Evolutionary conservation across 805 yeast genomes (phyloP), one percentile per base, ranked within the genome.

Genomic region (Candida xiaguanensis): DNA sequence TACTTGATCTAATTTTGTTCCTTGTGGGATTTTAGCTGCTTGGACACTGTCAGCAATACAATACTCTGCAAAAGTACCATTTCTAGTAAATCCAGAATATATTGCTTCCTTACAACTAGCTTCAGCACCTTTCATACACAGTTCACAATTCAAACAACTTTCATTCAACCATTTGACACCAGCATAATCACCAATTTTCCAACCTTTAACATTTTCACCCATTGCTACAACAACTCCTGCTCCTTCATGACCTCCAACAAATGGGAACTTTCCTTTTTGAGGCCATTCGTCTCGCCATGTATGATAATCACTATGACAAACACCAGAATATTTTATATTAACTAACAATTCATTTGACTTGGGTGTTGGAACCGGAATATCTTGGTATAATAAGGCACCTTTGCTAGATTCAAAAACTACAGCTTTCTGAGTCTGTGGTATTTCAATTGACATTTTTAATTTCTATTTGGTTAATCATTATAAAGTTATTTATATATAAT

Each of bases 81-180:
- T 85, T 58, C 80, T 85, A 38, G 86, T 79, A 73, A 78, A 80
- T 59, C 90, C 90, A 27, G 87, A 66, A 49, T 82, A 71, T 53
- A 78, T 85, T 36, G 87, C 86, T 9, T 75, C 55, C 33, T 77
- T 70, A 70, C 90, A 84, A 54, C 65, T 65, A 37, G 72, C 55
- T 68, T 83, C 77, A 43, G 59, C 59, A 26, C 63, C 56, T 35
- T 55, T 52, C 44, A 63, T 64, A 49, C 74, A 67, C 58, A 52
- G 61, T 55, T 67, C 74, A 53, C 74, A 67, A 30, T 50, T 43
- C 48, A 65, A 41, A 51, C 74, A 67, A n/a, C 72, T 63, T 42
- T 70, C 68, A 46, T 67, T 67, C 58, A 67, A 64, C 74, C 74
- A 67, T 53, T 67, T 67, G 47, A 67, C 50, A 48, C 74, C 74